Conservation (phyloP, 1,139 yeast species). For the Dujonia santamariae region DNA sequence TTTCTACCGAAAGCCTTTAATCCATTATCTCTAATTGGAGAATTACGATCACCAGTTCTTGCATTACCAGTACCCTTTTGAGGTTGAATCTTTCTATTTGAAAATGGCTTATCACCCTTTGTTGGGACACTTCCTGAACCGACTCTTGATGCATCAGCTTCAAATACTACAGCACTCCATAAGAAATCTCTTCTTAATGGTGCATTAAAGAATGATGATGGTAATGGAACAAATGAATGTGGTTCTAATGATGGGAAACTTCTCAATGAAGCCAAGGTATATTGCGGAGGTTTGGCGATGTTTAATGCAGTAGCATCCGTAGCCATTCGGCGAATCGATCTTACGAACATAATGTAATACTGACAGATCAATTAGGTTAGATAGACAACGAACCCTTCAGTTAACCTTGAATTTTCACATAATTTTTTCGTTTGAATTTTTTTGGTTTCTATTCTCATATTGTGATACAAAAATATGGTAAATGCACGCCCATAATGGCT, state of each 20-base stretch:
- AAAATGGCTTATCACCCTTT: conserved; percentile 82
- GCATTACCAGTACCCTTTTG: conserved; percentile 97
- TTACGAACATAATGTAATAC: conserved; percentile 6
- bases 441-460: too few species aligned
- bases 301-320: conserved; percentile 28
- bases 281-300: conserved; percentile 57
- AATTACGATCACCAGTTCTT: conserved; percentile 93
- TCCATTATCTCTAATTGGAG: conserved; percentile 89
- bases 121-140: conserved; percentile 86
- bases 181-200: conserved; percentile 87
- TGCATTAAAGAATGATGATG: conserved; percentile 60
- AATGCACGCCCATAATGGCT: too few species aligned
- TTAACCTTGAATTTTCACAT: too few species aligned
- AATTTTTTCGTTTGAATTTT: too few species aligned
- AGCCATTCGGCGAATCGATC: conserved; percentile 30
- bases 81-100: conserved; percentile 76
- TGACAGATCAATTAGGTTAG: too few species aligned
- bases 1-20: conserved; percentile 86
- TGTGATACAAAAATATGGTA: too few species aligned
- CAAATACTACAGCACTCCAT: conserved; percentile 93
- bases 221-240: conserved; percentile 68
- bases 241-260: conserved; percentile 92
- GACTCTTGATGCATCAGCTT: conserved; percentile 84
- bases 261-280: conserved; percentile 78
- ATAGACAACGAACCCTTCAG: too few species aligned